Conservation (phyloP, 495 filamentous ascomycete species). For the Penicillium canescens region DNA sequence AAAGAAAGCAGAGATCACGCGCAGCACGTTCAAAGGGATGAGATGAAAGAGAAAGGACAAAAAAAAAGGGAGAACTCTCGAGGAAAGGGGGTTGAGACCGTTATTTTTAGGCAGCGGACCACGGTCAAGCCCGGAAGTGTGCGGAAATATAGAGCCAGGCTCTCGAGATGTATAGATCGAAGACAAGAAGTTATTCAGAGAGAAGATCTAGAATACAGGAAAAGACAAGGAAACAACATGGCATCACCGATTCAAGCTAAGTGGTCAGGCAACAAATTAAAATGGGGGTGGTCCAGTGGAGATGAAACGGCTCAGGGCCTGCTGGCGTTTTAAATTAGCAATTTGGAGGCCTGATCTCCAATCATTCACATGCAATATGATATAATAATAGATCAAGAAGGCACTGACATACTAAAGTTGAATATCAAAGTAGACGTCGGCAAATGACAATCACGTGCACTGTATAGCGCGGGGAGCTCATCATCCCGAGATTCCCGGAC, state of each 20-base stretch:
- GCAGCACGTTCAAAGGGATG: background rate
- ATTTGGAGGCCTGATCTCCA: background rate
- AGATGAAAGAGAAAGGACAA: constrained; percentile 3
- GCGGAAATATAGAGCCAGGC: background rate
- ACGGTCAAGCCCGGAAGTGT: constrained; percentile 1
- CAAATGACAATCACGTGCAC: constrained; percentile 6
- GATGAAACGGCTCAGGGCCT: constrained; percentile 14
- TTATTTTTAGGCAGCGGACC: background rate
- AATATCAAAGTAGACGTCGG: background rate
- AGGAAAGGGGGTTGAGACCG: background rate
- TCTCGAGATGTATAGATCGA: background rate
- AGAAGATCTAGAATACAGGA: background rate
- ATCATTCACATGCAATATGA: background rate
- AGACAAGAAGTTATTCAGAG: background rate
- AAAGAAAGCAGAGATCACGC: background rate
- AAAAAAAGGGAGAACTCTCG: background rate
- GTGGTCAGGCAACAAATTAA: constrained; percentile 16
- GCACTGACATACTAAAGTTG: background rate
- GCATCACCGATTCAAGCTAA: constrained; percentile 11
- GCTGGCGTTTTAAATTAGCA: constrained; percentile 5
- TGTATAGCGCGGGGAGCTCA: background rate
- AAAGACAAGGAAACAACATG: constrained; percentile 11
- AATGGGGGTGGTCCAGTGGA: constrained; percentile 23
- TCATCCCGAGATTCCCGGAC: constrained; percentile 7
- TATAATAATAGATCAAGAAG: background rate